These are phyloP conservation scores for Tribonema minus DNA, from an alignment of 108 stramenopile genomes.

Conservation along the genomic window DNA sequence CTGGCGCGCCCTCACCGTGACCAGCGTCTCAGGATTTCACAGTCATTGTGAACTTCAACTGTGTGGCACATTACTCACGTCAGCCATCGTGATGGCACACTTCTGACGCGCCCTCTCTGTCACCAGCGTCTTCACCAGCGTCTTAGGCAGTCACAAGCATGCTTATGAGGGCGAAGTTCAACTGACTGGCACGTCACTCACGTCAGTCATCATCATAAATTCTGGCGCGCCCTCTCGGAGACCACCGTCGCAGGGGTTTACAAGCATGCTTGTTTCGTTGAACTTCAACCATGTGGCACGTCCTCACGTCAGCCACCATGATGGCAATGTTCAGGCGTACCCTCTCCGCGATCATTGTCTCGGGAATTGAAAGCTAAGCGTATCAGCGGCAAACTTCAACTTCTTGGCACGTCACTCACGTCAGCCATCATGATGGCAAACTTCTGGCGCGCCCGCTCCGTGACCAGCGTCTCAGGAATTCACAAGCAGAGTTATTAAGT, in stretches of 20 bases:
- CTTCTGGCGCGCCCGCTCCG: slow-evolving; percentile 85
- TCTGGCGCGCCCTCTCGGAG: slow-evolving; percentile 70
- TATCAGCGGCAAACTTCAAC: too few relatives aligned
- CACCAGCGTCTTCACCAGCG: slow-evolving; percentile 77
- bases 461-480: slow-evolving; percentile 81
- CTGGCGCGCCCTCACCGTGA: slow-evolving; percentile 63
- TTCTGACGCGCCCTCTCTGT: slow-evolving; percentile 83
- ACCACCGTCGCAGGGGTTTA: neutral
- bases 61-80: slow-evolving; percentile 77
- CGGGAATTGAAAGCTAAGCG: too few relatives aligned
- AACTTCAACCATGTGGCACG: too few relatives aligned
- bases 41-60: too few relatives aligned
- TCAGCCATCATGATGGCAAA: slow-evolving; percentile 93
- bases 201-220: slow-evolving; percentile 93
- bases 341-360: slow-evolving; percentile 77
- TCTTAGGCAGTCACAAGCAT: slow-evolving; percentile 86
- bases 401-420: slow-evolving; percentile 77
- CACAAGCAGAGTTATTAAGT: too few relatives aligned
- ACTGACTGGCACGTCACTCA: too few relatives aligned
- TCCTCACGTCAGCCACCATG: too few relatives aligned
- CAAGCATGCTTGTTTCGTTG: neutral
- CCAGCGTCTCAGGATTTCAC: too few relatives aligned
- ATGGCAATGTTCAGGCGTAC: neutral
- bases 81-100: slow-evolving; percentile 90
- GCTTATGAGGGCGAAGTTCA: too few relatives aligned